phyloP scores from a whole-genome alignment of 352 stramenopile genomes.

The Pythium scleroteichum region DNA sequence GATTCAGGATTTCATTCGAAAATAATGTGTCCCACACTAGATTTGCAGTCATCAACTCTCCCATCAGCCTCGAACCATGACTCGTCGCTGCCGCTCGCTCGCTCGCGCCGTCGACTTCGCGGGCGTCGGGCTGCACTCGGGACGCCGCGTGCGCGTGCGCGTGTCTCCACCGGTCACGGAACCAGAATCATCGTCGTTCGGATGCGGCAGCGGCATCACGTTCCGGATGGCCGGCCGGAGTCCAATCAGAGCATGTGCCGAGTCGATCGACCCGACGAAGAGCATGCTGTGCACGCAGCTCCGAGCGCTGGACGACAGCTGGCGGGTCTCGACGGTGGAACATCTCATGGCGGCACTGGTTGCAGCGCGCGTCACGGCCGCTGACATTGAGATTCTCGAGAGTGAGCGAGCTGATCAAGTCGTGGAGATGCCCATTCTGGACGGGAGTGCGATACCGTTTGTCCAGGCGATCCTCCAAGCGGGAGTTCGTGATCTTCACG shows the following conservation, averaged over 20 bases:
- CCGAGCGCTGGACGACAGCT: slow-evolving; percentile 13
- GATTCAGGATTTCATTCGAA: neutral
- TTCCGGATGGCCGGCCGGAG: slow-evolving; percentile 2
- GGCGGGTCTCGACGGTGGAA: slow-evolving; percentile 54
- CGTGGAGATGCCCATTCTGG: slow-evolving; percentile 64
- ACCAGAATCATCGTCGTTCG: slow-evolving; percentile 29
- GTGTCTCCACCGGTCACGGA: slow-evolving; percentile 35
- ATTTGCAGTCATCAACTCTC: too few relatives aligned
- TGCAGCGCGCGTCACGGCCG: slow-evolving; percentile 46
- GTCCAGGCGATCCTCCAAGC: slow-evolving; percentile 37
- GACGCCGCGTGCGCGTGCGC: slow-evolving; percentile 31
- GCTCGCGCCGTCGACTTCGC: slow-evolving; percentile 45
- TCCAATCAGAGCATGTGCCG: slow-evolving; percentile 34
- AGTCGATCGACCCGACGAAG: slow-evolving; percentile 39
- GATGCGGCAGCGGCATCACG: slow-evolving; percentile 9
- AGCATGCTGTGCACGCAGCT: slow-evolving; percentile 68
- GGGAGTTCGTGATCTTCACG: slow-evolving; percentile 35
- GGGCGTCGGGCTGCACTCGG: slow-evolving; percentile 66
- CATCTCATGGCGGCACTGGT: slow-evolving; percentile 69
- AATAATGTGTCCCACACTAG: slow-evolving; percentile 11
- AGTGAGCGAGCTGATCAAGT: neutral
- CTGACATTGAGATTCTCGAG: slow-evolving; percentile 36
- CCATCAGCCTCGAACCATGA: neutral
- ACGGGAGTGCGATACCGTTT: slow-evolving; percentile 60
- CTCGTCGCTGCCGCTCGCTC: slow-evolving; percentile 46